Base-by-base conservation (phyloP, 345 rosid species). In the Sapria himalayana region DNA sequence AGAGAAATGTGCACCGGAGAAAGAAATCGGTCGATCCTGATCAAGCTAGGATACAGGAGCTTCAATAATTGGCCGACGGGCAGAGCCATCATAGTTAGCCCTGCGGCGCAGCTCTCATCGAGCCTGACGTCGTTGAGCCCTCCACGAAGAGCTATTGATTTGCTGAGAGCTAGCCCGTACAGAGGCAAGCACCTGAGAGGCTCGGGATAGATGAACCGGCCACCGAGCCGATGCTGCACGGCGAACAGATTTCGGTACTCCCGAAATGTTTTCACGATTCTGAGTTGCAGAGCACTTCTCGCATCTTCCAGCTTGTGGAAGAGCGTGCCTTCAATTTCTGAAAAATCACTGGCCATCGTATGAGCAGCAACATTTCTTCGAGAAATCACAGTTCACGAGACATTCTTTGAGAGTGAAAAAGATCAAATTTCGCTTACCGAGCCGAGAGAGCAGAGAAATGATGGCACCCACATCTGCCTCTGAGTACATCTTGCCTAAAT, bases 191-290 rank as follows among this genome's bases (percentile, higher is more conserved):
- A 66, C 74, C 78, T 91, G 49, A 91, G 49, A 49, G 96, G 70
- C 63, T 75, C 99, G 3, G 96, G 99, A 68, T 71, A 91, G 51
- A 91, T 70, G 77, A 91, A 64, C 71, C 99, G 72, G 24, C 81
- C 80, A 39, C 81, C 94, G 66, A 91, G 55, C 19, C 94, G 78
- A 73, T 91, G 99, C 72, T 80, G 99, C 66, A 80, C 84, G 17
- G 92, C 68, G 16, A 80, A 54, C 9, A 91, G 94, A 67, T 68
- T 78, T 45, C 96, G 78, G 60, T 80, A 91, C 51, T 91, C 99
- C 55, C 57, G 69, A 16, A 91, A 76, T 63, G 96, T 80, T 58
- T 91, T 84, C 39, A 91, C 81, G 35, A 91, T 73, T 67, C 81
- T 75, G 52, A 51, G 71, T 57, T 74, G 93, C 58, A 91, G 55